phyloP scores from a whole-genome alignment of 345 rosid species.

The Citrus inodora region DNA sequence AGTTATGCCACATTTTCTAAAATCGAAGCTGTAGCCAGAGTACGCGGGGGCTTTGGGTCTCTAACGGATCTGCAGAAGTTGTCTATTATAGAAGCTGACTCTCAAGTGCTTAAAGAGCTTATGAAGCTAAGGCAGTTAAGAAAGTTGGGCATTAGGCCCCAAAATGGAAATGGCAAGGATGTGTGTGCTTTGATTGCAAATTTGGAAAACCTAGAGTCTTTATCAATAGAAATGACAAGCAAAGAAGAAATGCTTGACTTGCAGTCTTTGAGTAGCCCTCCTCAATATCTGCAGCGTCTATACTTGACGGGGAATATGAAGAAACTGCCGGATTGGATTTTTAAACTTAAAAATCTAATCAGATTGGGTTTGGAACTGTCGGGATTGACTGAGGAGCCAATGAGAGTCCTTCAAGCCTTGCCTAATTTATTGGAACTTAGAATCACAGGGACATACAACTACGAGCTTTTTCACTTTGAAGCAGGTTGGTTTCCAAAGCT shows the following conservation, averaged over 20 bases:
- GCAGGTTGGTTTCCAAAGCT: neutral
- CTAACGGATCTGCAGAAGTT: too few species aligned
- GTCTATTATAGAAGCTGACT: too few species aligned
- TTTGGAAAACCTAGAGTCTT: constrained; percentile 2
- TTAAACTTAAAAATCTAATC: neutral
- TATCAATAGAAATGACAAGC: neutral
- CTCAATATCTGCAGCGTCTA: neutral
- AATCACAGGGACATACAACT: neutral
- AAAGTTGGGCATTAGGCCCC: too few species aligned
- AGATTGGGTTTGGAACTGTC: neutral
- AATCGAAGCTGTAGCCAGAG: too few species aligned
- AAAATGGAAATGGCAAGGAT: neutral
- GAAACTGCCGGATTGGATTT: constrained; percentile 5
- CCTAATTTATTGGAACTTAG: constrained; percentile 5
- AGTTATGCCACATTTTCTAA: too few species aligned
- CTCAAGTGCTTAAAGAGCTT: too few species aligned
- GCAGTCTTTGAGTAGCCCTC: neutral
- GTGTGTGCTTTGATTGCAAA: constrained; percentile 7
- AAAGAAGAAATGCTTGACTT: neutral
- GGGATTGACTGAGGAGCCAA: neutral
- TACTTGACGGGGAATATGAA: neutral
- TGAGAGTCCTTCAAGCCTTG: neutral
- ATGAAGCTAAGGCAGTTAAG: too few species aligned
- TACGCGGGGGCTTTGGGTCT: too few species aligned
- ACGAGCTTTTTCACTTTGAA: neutral